A percentile compares a stretch with the other conserved stretches of the same genome.
Conservation (phyloP, 148 eudicot genomes). For the Chenopodium berlandieri region DNA sequence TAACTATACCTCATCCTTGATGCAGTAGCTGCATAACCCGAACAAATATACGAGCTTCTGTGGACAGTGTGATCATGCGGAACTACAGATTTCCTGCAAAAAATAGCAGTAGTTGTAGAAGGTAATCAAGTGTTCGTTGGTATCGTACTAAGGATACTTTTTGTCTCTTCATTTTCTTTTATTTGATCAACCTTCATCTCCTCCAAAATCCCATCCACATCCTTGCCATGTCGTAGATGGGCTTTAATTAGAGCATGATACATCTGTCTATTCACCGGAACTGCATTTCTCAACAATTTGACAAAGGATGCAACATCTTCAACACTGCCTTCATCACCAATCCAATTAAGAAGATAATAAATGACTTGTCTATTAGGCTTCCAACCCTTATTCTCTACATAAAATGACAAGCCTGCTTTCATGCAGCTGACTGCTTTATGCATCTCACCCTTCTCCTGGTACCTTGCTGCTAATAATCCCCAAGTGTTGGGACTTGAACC, state of each 20-base stretch:
- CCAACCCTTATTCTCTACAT: conserved; percentile 48
- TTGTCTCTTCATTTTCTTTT: conserved; percentile 44
- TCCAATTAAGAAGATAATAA: conserved; percentile 40
- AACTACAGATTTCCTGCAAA: neutral
- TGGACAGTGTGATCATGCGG: neutral
- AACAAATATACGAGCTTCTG: neutral
- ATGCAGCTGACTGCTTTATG: conserved; percentile 47
- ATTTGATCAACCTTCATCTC: conserved; percentile 56
- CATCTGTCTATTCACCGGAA: conserved; percentile 48
- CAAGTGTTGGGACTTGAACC: conserved; percentile 46
- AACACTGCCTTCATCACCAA: conserved; percentile 50
- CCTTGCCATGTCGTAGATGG: conserved; percentile 45
- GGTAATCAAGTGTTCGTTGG: conserved; percentile 4
- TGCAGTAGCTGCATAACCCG: neutral
- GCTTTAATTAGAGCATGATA: conserved; percentile 55
- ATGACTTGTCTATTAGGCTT: conserved; percentile 44
- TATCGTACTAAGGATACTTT: conserved; percentile 39
- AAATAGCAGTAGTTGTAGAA: neutral
- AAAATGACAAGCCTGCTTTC: conserved; percentile 45
- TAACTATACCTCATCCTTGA: neutral
- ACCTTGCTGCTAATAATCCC: conserved; percentile 53
- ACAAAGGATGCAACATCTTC: conserved; percentile 62
- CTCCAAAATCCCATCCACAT: conserved; percentile 41
- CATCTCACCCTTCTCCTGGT: conserved; percentile 52
- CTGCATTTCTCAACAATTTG: conserved; percentile 38